Evolutionary conservation across 805 yeast genomes (phyloP), one percentile per base, ranked within the genome.

Genomic region (Candida sphagnicola): DNA sequence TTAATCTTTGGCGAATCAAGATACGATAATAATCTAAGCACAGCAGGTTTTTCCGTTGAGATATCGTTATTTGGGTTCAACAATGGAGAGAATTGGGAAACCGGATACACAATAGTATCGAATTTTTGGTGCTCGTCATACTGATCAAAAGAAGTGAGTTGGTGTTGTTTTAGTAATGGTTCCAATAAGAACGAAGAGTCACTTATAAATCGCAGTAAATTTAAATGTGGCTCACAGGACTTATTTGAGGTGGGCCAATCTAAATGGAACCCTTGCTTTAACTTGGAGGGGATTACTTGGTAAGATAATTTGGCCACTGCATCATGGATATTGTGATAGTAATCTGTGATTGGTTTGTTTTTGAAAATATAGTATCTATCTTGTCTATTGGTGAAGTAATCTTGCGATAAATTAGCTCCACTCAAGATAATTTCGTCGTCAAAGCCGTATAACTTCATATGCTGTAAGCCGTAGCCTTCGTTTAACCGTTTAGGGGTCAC

Each of bases 371-470:
- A 85, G 61, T 93, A 93, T 34, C 99, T 69, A 60, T 93, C 99
- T 58, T 93, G 99, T 47, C 99, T 78, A 59, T 91, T 83, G 3
- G 95, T 85, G 62, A 93, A 93, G 60, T 93, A 93, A 62, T 93
- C 99, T 26, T 76, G 69, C 0, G 96, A 87, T 34, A 93, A 69
- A 54, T 93, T 93, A 2, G 99, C 99, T 5, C 98, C 99, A 13
- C 85, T 77, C 23, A 93, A 70, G 14, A 93, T 75, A 30, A 93
- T 78, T 54, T 90, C 96, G 51, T 88, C 79, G 58, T 93, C 99
- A 52, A 90, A 80, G 1, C 99, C 99, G 58, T 93, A 93, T 19
- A 93, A 74, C 58, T 93, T 93, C 98, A 93, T 93, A 56, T 93
- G 99, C 59, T 93, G 99, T 37, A 93, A 72, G 0, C 99, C 99